phyloP scores from a whole-genome alignment of 345 rosid species.

The Cardiospermum halicacabum region DNA sequence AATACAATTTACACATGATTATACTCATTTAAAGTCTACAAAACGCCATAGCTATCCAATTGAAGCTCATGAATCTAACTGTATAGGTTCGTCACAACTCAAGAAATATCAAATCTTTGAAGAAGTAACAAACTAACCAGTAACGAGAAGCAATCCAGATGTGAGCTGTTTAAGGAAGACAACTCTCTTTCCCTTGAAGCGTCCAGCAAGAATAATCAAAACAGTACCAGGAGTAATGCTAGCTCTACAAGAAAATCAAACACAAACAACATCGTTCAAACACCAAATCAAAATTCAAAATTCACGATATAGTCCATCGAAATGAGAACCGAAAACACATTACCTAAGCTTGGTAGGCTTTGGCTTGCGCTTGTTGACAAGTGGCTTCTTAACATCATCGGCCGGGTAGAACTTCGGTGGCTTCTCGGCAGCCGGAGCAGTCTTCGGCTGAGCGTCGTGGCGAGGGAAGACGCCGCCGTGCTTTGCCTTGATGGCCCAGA shows the following conservation, averaged over 20 bases:
- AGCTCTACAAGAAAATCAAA: slow-evolving; percentile 30
- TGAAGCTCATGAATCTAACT: not conserved
- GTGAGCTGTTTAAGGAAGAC: slow-evolving; percentile 78
- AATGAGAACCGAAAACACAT: not conserved
- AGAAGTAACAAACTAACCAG: slow-evolving; percentile 41
- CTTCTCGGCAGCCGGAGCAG: slow-evolving; percentile 41
- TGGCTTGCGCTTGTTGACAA: slow-evolving; percentile 52
- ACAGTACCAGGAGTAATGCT: slow-evolving; percentile 69
- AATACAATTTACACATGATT: not conserved
- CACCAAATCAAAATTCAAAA: not conserved
- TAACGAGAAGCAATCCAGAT: slow-evolving; percentile 76
- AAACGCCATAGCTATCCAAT: no score
- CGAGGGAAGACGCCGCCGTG: slow-evolving; percentile 65
- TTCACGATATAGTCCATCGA: not conserved
- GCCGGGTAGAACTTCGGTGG: slow-evolving; percentile 65
- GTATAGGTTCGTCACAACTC: no score
- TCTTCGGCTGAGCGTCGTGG: slow-evolving; percentile 50
- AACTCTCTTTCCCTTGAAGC: slow-evolving; percentile 87
- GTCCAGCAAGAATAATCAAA: slow-evolving; percentile 67
- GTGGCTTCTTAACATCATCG: slow-evolving; percentile 63
- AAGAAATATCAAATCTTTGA: no score
- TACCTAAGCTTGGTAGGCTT: slow-evolving; percentile 69
- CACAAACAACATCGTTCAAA: not conserved
- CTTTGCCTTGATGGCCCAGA: slow-evolving; percentile 74
- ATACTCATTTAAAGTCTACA: not conserved